Evolutionary conservation across 2,329 filamentous ascomycete genomes (phyloP), one percentile per base, ranked within the genome.

Genomic region (Xylaria sp.): DNA sequence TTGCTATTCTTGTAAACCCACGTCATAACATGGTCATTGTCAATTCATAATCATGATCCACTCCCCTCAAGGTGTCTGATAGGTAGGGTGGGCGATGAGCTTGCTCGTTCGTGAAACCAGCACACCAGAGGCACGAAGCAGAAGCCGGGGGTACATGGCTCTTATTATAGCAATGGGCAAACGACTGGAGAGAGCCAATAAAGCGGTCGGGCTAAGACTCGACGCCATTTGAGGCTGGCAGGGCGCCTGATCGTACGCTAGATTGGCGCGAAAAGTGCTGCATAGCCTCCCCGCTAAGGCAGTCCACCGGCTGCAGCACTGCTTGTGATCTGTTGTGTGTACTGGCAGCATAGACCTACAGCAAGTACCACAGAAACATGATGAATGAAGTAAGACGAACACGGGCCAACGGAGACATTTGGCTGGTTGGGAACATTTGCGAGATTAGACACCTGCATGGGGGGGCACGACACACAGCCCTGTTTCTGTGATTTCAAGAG

Each of bases 241-340:
- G 25, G 39, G 41, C 46, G n/a, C 46, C 15, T 18, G 39, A 60
- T 52, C 55, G 55, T 46, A 28, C 39, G 56, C 56, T 28, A 55
- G 37, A 18, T 63, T 56, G 28, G 46, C 44, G 68, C 48, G n/a
- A 23, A 48, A n/a, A 23, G 31, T 52, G 60, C 46, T 54, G 52
- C 68, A 68, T 65, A 65, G 68, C 68, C 65, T 70, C 68, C 68
- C 41, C 61, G 37, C 59, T 50, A 63, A 54, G 28, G 28, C 13
- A n/a, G 56, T 46, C 54, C 31, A 60, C 41, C 39, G 58, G 64
- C 60, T 63, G 62, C 58, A 65, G 57, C 57, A 51, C 34, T 18
- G 18, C 18, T 20, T 20, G 57, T 61, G 66, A 57, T 57, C 46
- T 46, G 46, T 46, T 37, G 7, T 10, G 34, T 9, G 10, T 37